Percentiles rank a stretch among this genome's conserved stretches.
Conservation (phyloP, 2,329 filamentous ascomycete species). For the Colletotrichum sp. region DNA sequence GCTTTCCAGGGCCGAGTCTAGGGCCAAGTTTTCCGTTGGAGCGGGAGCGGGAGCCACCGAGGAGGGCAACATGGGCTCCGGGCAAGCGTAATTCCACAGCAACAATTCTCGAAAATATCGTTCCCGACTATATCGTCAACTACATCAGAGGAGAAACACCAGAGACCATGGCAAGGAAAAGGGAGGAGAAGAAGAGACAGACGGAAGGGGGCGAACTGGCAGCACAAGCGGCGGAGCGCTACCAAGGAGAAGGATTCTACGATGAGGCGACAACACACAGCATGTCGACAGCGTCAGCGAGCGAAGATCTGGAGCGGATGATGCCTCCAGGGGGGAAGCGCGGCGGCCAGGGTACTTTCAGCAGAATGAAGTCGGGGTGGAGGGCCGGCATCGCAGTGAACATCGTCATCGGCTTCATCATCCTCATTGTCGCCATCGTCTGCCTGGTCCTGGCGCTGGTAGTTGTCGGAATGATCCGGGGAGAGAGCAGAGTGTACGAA, state of each 20-base stretch:
- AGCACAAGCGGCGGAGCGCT: background rate
- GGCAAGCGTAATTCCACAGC: slow-evolving; percentile 20
- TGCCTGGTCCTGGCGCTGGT: slow-evolving; percentile 43
- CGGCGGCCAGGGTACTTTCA: slow-evolving; percentile 31
- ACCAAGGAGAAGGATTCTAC: slow-evolving; percentile 1
- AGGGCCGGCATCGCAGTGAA: slow-evolving; percentile 52
- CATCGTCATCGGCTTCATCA: slow-evolving; percentile 42
- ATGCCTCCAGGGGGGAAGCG: slow-evolving; percentile 1
- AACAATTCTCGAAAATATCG: slow-evolving; percentile 38
- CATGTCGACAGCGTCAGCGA: background rate
- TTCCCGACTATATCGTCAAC: slow-evolving; percentile 62
- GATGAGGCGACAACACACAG: slow-evolving; percentile 10
- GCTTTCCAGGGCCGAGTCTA: background rate
- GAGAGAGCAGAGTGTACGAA: slow-evolving; percentile 41
- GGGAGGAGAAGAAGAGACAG: slow-evolving; percentile 37
- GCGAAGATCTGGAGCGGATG: slow-evolving; percentile 19
- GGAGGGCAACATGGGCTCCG: slow-evolving; percentile 22
- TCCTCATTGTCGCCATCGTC: slow-evolving; percentile 42
- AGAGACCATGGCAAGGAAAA: slow-evolving; percentile 53
- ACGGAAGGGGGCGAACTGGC: slow-evolving; percentile 33
- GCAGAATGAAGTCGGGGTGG: slow-evolving; percentile 46
- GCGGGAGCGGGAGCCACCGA: background rate
- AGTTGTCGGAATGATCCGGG: slow-evolving; percentile 34
- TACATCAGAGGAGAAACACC: slow-evolving; percentile 62
- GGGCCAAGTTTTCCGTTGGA: background rate